A percentile compares a stretch with the other conserved stretches of the same genome.
phyloP scores from a whole-genome alignment of 768 basidiomycete species.

The Antrodiella citrinella region DNA sequence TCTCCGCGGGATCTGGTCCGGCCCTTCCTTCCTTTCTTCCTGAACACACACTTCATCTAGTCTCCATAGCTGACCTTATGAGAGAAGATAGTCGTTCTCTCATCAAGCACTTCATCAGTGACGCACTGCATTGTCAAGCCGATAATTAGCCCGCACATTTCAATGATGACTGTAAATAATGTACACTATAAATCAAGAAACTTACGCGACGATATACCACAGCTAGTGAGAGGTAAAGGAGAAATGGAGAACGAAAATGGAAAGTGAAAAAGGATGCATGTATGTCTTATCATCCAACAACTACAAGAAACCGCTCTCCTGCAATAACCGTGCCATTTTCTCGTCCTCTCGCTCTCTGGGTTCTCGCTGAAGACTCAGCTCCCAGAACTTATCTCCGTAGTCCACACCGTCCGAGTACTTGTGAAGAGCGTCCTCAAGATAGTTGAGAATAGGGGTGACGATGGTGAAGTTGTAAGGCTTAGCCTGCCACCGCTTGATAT shows the following conservation, averaged over 20 bases:
- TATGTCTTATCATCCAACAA: background rate
- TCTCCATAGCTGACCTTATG: too few species aligned
- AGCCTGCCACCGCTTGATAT: slow-evolving; percentile 94
- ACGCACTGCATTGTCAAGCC: background rate
- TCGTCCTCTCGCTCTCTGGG: slow-evolving; percentile 95
- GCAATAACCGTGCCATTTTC: slow-evolving; percentile 86
- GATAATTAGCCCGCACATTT: background rate
- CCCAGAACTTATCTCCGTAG: slow-evolving; percentile 75
- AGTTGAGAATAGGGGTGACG: slow-evolving; percentile 59
- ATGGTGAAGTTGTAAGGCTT: slow-evolving; percentile 79
- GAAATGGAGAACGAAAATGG: background rate
- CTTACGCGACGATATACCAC: background rate
- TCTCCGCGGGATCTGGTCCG: too few species aligned
- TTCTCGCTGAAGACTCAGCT: slow-evolving; percentile 78
- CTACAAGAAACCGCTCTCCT: slow-evolving; percentile 82
- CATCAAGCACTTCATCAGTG: background rate
- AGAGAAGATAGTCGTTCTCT: too few species aligned
- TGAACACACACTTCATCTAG: too few species aligned
- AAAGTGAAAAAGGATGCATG: background rate
- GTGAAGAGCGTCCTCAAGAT: slow-evolving; percentile 72
- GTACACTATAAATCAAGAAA: background rate
- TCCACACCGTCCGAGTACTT: slow-evolving; percentile 61
- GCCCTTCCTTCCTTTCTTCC: too few species aligned
- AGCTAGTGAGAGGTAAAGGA: background rate
- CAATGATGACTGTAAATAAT: background rate